Percentiles rank a stretch among this genome's conserved stretches.
phyloP scores from a whole-genome alignment of 352 stramenopile genomes.

The Pythium diclinum region DNA sequence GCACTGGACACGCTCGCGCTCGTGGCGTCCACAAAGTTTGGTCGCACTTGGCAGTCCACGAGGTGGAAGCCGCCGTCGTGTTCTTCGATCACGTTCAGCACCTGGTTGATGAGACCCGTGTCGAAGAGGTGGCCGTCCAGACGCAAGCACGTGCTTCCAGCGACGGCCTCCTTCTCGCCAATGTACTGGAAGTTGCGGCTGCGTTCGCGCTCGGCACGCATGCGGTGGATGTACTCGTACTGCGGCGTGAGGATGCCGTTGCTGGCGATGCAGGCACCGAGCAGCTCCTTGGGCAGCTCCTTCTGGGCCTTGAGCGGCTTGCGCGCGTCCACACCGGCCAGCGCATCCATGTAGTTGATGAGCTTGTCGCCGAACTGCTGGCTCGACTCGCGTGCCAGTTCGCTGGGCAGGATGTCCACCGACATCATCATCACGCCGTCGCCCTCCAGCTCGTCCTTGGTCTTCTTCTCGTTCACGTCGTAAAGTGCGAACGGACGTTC shows the following conservation, averaged over 20 bases:
- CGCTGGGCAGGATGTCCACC: constrained; percentile 95
- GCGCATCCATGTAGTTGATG: constrained; percentile 74
- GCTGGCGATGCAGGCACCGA: constrained; percentile 89
- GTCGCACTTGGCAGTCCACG: constrained; percentile 87
- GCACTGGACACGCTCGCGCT: constrained; percentile 58
- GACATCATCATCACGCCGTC: constrained; percentile 92
- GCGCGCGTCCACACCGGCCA: constrained; percentile 54
- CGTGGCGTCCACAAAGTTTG: constrained; percentile 56
- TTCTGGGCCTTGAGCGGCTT: constrained; percentile 48
- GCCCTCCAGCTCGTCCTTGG: constrained; percentile 62
- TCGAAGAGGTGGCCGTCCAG: constrained; percentile 95
- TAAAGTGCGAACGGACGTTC: constrained; percentile 94
- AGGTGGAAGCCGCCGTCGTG: constrained; percentile 89
- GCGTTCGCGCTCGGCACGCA: constrained; percentile 83
- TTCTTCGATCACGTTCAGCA: constrained; percentile 93
- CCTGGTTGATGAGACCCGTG: constrained; percentile 94
- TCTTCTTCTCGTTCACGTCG: constrained; percentile 69
- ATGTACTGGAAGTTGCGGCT: constrained; percentile 64
- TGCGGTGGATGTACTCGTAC: constrained; percentile 92
- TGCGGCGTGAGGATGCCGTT: constrained; percentile 83
- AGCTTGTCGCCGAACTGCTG: constrained; percentile 94
- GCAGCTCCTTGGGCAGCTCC: constrained; percentile 69
- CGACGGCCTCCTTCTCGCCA: constrained; percentile 65
- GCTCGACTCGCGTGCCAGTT: constrained; percentile 92
- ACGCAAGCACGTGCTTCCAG: constrained; percentile 73